A percentile compares a stretch with the other conserved stretches of the same genome.
Evolutionary conservation across 2,329 filamentous ascomycete species (phyloP).

Genomic region (Verticillium tricorpus): DNA sequence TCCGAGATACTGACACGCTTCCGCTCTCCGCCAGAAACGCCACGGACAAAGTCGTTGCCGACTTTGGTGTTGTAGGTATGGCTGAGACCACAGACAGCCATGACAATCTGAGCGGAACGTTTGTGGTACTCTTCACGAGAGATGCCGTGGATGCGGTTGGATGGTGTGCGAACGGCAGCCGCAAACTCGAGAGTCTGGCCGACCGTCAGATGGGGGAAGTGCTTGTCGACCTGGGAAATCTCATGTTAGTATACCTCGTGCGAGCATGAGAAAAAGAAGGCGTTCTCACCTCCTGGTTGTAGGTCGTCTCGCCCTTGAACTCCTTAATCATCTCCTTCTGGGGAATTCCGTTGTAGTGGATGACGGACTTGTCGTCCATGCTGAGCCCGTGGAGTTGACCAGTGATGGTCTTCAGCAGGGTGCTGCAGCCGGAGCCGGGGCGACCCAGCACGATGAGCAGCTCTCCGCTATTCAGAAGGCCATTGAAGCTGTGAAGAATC

Average conservation of each 20-base stretch:
- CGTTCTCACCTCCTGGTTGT: slow-evolving; percentile 62
- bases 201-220: slow-evolving; percentile 75
- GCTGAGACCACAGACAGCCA: slow-evolving; percentile 67
- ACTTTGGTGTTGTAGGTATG: slow-evolving; percentile 71
- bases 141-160: slow-evolving; percentile 59
- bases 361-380: slow-evolving; percentile 41
- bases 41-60: slow-evolving; percentile 69
- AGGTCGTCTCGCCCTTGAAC: slow-evolving; percentile 63
- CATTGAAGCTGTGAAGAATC: slow-evolving; percentile 62
- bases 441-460: slow-evolving; percentile 65
- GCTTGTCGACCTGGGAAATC: slow-evolving; percentile 52
- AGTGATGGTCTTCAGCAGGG: slow-evolving; percentile 57
- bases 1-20: slow-evolving; percentile 83
- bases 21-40: slow-evolving; percentile 66
- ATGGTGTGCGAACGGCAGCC: slow-evolving; percentile 62
- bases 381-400: slow-evolving; percentile 56
- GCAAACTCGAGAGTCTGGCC: slow-evolving; percentile 72
- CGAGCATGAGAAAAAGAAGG: fast-evolving
- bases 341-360: slow-evolving; percentile 61
- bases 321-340: slow-evolving; percentile 49
- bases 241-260: neutral
- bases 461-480: slow-evolving; percentile 59
- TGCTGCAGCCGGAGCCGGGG: slow-evolving; percentile 61
- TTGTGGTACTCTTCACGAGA: slow-evolving; percentile 54
- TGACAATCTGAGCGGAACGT: slow-evolving; percentile 62